These are phyloP conservation scores for Leccinum ponderosum DNA, from an alignment of 1,284 basidiomycete species.

Conservation along the genomic window DNA sequence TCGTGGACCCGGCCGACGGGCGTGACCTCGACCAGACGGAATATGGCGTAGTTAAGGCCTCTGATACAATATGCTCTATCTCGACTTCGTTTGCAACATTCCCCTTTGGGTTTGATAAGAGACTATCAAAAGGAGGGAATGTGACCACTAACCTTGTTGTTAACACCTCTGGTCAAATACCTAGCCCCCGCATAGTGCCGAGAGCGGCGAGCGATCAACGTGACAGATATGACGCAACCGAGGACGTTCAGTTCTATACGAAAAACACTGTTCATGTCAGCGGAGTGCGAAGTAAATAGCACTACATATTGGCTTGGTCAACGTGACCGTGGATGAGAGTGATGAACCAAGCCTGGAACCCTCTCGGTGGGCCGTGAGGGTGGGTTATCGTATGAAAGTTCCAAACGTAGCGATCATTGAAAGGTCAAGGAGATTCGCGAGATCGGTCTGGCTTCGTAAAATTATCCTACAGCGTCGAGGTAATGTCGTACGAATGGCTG, in stretches of 20 bases:
- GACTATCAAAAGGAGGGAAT: neutral
- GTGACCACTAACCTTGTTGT: slow-evolving; percentile 66
- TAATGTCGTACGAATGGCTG: slow-evolving; percentile 96
- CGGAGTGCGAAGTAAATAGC: neutral
- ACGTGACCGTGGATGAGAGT: slow-evolving; percentile 96
- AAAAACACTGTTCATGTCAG: neutral
- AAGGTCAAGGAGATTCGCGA: slow-evolving; percentile 47
- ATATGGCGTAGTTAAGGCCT: slow-evolving; percentile 91
- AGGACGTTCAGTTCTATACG: slow-evolving; percentile 84
- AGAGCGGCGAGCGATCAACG: slow-evolving; percentile 91
- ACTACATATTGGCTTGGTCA: slow-evolving; percentile 90
- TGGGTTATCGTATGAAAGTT: slow-evolving; percentile 18
- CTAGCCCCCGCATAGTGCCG: slow-evolving; percentile 96
- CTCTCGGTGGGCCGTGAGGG: slow-evolving; percentile 35
- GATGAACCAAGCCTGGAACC: slow-evolving; percentile 73
- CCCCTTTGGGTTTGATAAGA: slow-evolving; percentile 55
- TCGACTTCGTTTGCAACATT: slow-evolving; percentile 99
- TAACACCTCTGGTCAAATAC: slow-evolving; percentile 94
- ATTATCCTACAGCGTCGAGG: slow-evolving; percentile 93
- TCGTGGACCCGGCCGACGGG: slow-evolving; percentile 70
- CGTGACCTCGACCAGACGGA: slow-evolving; percentile 43
- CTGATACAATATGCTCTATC: slow-evolving; percentile 97
- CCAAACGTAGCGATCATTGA: slow-evolving; percentile 29
- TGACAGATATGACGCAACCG: slow-evolving; percentile 89
- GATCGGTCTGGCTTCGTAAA: slow-evolving; percentile 56